phyloP scores from a whole-genome alignment of 148 eudicot species.

The Rhododendron molle region DNA sequence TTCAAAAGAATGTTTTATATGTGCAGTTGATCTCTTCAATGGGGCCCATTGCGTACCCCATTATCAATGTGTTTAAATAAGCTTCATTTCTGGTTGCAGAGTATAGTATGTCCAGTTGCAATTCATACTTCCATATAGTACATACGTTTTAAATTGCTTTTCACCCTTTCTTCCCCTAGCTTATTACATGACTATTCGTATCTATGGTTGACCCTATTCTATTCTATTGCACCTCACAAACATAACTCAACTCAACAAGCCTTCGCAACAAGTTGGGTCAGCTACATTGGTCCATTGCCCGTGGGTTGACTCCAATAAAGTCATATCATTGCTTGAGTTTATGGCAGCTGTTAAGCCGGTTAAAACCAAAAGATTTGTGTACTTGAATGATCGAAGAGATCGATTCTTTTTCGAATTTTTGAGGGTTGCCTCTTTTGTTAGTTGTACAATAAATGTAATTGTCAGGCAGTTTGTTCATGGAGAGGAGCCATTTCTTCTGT shows the following conservation, averaged over 20 bases:
- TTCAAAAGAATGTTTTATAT: neutral
- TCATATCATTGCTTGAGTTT: neutral
- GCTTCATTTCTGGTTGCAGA: neutral
- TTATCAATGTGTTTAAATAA: neutral
- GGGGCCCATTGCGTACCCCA: neutral
- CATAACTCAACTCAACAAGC: neutral
- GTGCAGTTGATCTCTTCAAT: neutral
- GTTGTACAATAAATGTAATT: neutral
- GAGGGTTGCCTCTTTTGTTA: neutral
- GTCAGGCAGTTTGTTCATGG: neutral
- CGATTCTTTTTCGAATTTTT: neutral
- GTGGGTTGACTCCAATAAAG: neutral
- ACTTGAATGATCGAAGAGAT: neutral
- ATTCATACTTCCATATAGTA: neutral
- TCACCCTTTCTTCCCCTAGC: neutral
- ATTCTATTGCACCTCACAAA: neutral
- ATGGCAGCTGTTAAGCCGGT: neutral
- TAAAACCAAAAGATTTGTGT: neutral
- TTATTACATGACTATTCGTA: neutral
- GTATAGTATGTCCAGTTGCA: neutral
- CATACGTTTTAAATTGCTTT: neutral
- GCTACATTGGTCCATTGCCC: neutral
- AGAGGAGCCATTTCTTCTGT: neutral
- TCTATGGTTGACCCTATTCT: neutral
- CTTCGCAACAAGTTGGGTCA: neutral